Percentiles rank a stretch among this genome's conserved stretches.
These are phyloP conservation scores for Nidula niveotomentosa DNA, from an alignment of 1,284 basidiomycete species.

Conservation along the genomic window DNA sequence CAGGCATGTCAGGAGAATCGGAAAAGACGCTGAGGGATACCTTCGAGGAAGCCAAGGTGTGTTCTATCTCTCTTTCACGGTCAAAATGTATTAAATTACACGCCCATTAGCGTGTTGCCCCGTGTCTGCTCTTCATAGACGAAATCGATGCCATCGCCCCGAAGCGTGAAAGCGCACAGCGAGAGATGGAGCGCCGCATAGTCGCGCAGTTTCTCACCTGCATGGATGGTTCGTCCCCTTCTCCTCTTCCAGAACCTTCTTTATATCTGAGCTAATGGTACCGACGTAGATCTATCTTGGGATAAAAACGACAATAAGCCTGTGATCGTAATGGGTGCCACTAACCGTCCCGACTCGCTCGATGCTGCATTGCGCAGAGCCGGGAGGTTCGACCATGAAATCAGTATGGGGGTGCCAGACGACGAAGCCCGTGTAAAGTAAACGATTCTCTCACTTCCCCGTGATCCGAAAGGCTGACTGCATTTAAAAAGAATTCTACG, in stretches of 20 bases:
- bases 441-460: slow-evolving; percentile 20
- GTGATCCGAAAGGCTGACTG: slow-evolving; percentile 4
- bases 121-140: slow-evolving; percentile 92
- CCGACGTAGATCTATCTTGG: slow-evolving; percentile 76
- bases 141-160: slow-evolving; percentile 99
- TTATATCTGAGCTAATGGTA: background rate
- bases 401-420: slow-evolving; percentile 96
- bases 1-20: slow-evolving; percentile 97
- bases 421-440: slow-evolving; percentile 89
- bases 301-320: slow-evolving; percentile 89
- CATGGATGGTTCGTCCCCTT: slow-evolving; percentile 79
- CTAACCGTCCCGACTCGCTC: slow-evolving; percentile 93
- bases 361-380: slow-evolving; percentile 93
- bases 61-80: slow-evolving; percentile 5
- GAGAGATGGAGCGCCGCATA: slow-evolving; percentile 98
- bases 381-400: slow-evolving; percentile 96
- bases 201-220: slow-evolving; percentile 97
- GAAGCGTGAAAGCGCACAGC: slow-evolving; percentile 94
- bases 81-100: background rate
- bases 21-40: slow-evolving; percentile 96
- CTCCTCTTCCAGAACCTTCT: too few species aligned
- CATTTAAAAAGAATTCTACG: slow-evolving; percentile 60
- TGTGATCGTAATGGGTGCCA: slow-evolving; percentile 94
- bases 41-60: slow-evolving; percentile 92
- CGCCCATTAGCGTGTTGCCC: slow-evolving; percentile 70